phyloP scores from a whole-genome alignment of 2,329 filamentous ascomycete genomes.

The Thielaviopsis euricoi region DNA sequence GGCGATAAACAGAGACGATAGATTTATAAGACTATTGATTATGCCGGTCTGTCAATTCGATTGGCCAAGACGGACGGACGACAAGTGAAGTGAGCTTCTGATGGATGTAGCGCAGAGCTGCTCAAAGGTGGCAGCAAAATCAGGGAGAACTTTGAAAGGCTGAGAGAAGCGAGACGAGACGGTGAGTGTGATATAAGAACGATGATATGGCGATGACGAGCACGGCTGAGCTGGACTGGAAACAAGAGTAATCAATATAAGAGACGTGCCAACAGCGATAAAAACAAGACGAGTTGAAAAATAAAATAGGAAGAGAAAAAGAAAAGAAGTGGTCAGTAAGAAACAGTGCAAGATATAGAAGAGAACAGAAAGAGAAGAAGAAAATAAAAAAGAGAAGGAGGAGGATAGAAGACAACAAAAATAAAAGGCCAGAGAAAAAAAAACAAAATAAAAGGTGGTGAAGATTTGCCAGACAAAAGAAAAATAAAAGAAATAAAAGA shows the following conservation, averaged over 20 bases:
- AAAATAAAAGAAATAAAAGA: background rate
- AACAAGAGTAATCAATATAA: too few species aligned
- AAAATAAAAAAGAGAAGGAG: background rate
- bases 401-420: background rate
- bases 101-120: background rate
- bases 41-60: background rate
- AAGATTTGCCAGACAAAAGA: background rate
- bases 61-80: background rate
- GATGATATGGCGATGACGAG: too few species aligned
- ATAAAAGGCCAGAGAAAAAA: background rate
- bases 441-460: background rate
- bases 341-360: background rate
- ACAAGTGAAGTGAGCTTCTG: too few species aligned
- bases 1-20: background rate
- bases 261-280: background rate
- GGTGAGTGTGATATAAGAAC: too few species aligned
- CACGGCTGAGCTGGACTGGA: too few species aligned
- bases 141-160: too few species aligned
- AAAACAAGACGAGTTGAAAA: background rate
- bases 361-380: background rate
- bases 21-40: background rate
- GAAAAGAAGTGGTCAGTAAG: background rate
- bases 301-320: background rate
- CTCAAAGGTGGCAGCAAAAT: background rate
- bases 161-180: too few species aligned